These are phyloP conservation scores for Fusarium citri DNA, from an alignment of 2,329 filamentous ascomycete species.

Conservation along the genomic window DNA sequence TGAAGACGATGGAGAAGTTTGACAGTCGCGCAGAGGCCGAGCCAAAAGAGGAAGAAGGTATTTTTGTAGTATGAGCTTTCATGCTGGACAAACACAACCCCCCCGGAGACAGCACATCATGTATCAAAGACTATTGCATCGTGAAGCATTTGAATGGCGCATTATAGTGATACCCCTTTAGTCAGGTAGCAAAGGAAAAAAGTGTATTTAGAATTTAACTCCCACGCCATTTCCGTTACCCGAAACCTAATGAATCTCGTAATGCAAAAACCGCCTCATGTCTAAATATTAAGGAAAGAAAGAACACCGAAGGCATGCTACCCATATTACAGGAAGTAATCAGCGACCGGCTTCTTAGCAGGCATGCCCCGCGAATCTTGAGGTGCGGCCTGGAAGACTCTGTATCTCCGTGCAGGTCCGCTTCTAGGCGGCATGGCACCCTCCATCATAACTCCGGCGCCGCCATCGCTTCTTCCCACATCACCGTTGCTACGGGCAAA, in stretches of 20 bases:
- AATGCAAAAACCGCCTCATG: slow-evolving; percentile 32
- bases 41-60: slow-evolving; percentile 10
- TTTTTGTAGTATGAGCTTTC: slow-evolving; percentile 22
- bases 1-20: slow-evolving; percentile 18
- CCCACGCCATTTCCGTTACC: slow-evolving; percentile 41
- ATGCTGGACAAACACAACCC: neutral
- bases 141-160: slow-evolving; percentile 29
- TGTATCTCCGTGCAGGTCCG: slow-evolving; percentile 88
- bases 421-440: slow-evolving; percentile 58
- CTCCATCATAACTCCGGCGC: slow-evolving; percentile 61
- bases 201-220: slow-evolving; percentile 36
- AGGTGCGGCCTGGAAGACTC: slow-evolving; percentile 95
- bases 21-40: slow-evolving; percentile 1
- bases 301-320: neutral
- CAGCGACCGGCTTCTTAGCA: slow-evolving; percentile 96
- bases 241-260: slow-evolving; percentile 34
- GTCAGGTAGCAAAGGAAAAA: slow-evolving; percentile 17
- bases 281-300: slow-evolving; percentile 16
- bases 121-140: slow-evolving; percentile 4
- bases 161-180: slow-evolving; percentile 31
- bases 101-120: neutral
- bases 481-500: slow-evolving; percentile 79
- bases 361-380: slow-evolving; percentile 98
- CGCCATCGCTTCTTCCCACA: slow-evolving; percentile 67
- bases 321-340: slow-evolving; percentile 83